These are phyloP conservation scores for Bruguiera hainesii DNA, from an alignment of 441 rosid species.

Conservation along the genomic window DNA sequence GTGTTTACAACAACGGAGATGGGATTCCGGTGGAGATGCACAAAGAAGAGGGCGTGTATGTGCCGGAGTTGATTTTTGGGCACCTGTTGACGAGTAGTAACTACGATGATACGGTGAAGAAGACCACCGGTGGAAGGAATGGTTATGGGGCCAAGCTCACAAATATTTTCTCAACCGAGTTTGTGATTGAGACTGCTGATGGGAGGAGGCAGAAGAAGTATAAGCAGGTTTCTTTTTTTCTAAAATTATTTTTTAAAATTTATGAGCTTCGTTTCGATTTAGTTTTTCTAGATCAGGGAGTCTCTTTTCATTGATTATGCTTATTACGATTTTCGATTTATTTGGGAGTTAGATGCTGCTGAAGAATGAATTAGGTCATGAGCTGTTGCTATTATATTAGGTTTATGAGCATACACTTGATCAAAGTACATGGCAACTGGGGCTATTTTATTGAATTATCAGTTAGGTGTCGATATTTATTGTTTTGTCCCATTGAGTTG, in stretches of 20 bases:
- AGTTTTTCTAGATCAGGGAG: not conserved
- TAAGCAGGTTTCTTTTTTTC: conserved; percentile 57
- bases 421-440: too few relatives aligned
- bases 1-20: conserved; percentile 81
- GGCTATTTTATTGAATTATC: too few relatives aligned
- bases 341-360: too few relatives aligned
- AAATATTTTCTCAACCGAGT: conserved; percentile 82
- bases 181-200: conserved; percentile 86
- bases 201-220: conserved; percentile 72
- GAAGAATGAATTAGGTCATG: too few relatives aligned
- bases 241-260: too few relatives aligned
- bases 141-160: conserved; percentile 97
- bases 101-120: conserved; percentile 74
- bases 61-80: conserved; percentile 91
- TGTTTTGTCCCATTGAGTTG: too few relatives aligned
- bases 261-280: not conserved
- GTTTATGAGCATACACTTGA: too few relatives aligned
- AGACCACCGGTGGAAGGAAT: conserved; percentile 96
- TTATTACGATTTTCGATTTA: too few relatives aligned
- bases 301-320: too few relatives aligned
- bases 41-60: conserved; percentile 85
- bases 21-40: conserved; percentile 95
- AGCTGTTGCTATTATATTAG: too few relatives aligned
- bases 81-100: conserved; percentile 90
- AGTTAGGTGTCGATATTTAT: too few relatives aligned